Conservation (phyloP, 2,329 filamentous ascomycete species). For the Aureobasidium sp. region DNA sequence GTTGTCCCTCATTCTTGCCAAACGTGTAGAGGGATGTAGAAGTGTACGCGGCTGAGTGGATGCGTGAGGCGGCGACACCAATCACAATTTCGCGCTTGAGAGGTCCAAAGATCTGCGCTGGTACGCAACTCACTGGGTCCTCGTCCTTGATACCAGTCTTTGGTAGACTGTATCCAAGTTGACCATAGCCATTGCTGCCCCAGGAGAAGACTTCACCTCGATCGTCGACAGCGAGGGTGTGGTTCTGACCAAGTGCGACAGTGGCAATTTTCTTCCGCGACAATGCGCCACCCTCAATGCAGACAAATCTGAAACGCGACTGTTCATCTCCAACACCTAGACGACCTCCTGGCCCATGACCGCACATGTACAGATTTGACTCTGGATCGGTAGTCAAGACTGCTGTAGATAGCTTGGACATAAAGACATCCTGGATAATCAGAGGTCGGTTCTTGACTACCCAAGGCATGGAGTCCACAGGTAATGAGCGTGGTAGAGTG, state of each 20-base stretch:
- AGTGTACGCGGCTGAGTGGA: slow-evolving; percentile 88
- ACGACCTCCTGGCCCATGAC: slow-evolving; percentile 82
- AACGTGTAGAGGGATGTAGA: slow-evolving; percentile 79
- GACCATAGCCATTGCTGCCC: slow-evolving; percentile 80
- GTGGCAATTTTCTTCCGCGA: slow-evolving; percentile 65
- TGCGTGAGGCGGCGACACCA: slow-evolving; percentile 78
- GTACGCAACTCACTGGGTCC: slow-evolving; percentile 71
- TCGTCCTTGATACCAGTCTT: slow-evolving; percentile 63
- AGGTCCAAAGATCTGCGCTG: slow-evolving; percentile 84
- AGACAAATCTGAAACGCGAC: slow-evolving; percentile 78
- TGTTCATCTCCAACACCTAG: slow-evolving; percentile 85
- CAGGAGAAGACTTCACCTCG: slow-evolving; percentile 89
- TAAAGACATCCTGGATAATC: slow-evolving; percentile 69
- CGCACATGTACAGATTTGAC: slow-evolving; percentile 87
- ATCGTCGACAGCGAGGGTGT: slow-evolving; percentile 78
- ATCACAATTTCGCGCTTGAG: slow-evolving; percentile 78
- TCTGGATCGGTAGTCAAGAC: slow-evolving; percentile 80
- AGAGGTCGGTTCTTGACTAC: slow-evolving; percentile 66
- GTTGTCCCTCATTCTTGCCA: slow-evolving; percentile 89
- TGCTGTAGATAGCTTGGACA: slow-evolving; percentile 89
- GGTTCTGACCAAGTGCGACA: slow-evolving; percentile 86
- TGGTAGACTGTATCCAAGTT: slow-evolving; percentile 78
- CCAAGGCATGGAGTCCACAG: slow-evolving; percentile 57
- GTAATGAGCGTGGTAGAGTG: slow-evolving; percentile 21
- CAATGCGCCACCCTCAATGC: slow-evolving; percentile 68